Base-by-base conservation (phyloP, 2,329 filamentous ascomycete genomes). In the Sarocladium brachiariae region DNA sequence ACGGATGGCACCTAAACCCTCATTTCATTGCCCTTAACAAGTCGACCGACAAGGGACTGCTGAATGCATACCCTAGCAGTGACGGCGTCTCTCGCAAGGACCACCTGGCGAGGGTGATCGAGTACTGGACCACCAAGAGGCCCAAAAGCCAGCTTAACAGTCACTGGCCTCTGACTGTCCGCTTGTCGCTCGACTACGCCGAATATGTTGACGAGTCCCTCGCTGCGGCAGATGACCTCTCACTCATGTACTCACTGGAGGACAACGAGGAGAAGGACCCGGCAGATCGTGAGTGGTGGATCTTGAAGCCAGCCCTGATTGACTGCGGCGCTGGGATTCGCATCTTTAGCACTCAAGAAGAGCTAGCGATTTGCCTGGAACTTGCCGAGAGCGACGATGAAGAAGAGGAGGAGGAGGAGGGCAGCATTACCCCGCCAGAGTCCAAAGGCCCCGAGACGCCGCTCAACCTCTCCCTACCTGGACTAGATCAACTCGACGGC, bases 261-360 rank as follows among this genome's bases (percentile, higher is more conserved):
- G 58, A 64, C 3, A 70, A 70, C 30, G 62, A 59, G 18, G 35
- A 30, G 7, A 66, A 59, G 41, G 53, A 55, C 1, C 30, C 61
- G 0, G 47, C 48, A 0, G 58, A 68, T 2, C 56, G 67, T 1
- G 61, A 68, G 27, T 70, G 67, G 66, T 70, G 67, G 67, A 70
- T 70, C 21, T 50, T 70, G 3, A 70, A 70, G 47, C 66, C 67
- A 2, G 66, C 67, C 0, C 56, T 70, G 53, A 61, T 69, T 9
- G 67, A 70, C 19, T 69, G 66, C n/a, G 67, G 66, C 1, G 62
- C 65, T 8, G 67, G 67, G 0, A 70, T 70, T n/a, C 60, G 66
- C 0, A 59, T 70, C 8, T 70, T 70, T 51, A 70, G 66, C 24
- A 70, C 66, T 0, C 53, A 63, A 10, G 62, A 67, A 0, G 67